Evolutionary conservation across 2,329 filamentous ascomycete genomes (phyloP).

Genomic region (Curvularia sp.): DNA sequence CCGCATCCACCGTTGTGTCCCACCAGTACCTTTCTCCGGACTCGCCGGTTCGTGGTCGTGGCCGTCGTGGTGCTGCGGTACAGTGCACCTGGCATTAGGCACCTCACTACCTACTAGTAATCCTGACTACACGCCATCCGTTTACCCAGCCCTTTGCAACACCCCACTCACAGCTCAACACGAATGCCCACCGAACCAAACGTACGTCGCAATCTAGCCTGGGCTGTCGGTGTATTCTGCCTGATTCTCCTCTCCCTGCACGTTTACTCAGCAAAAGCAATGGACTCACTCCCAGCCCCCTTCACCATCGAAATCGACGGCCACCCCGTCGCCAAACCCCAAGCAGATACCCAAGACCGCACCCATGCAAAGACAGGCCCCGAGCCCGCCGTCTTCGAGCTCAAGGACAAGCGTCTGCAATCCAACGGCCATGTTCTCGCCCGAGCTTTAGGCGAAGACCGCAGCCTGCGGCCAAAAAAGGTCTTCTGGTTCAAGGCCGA

Average conservation of each 20-base stretch:
- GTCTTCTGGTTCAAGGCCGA: conserved; percentile 35
- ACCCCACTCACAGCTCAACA: conserved; percentile 5
- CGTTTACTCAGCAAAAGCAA: conserved; percentile 12
- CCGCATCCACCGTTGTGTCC: not conserved
- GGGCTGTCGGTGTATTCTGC: conserved; percentile 13
- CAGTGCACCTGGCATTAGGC: not conserved
- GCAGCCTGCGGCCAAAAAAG: conserved; percentile 30
- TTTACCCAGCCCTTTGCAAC: conserved; percentile 5
- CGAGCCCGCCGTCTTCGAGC: conserved; percentile 30
- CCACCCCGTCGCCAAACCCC: conserved; percentile 26
- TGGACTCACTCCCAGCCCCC: conserved; percentile 27
- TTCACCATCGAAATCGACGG: conserved; percentile 34
- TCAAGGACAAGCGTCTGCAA: conserved; percentile 26
- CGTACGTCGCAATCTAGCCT: conserved; percentile 12
- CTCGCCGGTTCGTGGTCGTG: not conserved
- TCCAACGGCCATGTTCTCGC: conserved; percentile 29
- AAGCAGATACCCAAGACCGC: conserved; percentile 19
- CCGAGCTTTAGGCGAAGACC: conserved; percentile 24
- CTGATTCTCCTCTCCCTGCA: conserved; percentile 10
- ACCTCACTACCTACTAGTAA: conserved; percentile 2
- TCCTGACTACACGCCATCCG: not conserved
- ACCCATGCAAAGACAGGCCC: conserved; percentile 26
- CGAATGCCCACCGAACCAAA: conserved; percentile 13
- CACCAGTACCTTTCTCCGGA: not conserved
- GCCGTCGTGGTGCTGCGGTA: not conserved